phyloP scores from a whole-genome alignment of 805 yeast genomes.

The Candida khao-thaluensis region DNA sequence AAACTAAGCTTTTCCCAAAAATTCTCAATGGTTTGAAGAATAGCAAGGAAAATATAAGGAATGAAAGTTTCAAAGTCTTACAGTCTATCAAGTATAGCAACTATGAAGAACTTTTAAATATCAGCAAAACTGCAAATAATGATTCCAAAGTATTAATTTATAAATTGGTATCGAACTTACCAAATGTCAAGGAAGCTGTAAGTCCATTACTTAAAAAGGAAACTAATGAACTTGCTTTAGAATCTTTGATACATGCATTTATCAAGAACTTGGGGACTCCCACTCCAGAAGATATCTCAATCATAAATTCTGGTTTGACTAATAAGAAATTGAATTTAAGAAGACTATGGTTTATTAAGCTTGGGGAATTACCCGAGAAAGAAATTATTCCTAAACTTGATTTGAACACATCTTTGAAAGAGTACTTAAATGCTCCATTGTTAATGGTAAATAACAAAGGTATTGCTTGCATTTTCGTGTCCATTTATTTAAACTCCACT shows the following conservation, averaged over 20 bases:
- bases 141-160: constrained; percentile 65
- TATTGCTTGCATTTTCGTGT: constrained; percentile 55
- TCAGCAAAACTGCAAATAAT: constrained; percentile 57
- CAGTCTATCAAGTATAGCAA: constrained; percentile 18
- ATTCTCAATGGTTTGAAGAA: constrained; percentile 52
- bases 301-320: constrained; percentile 56
- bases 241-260: constrained; percentile 48
- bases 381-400: constrained; percentile 31
- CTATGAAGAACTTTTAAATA: constrained; percentile 40
- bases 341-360: constrained; percentile 62
- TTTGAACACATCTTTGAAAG: constrained; percentile 33
- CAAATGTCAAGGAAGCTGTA: constrained; percentile 36
- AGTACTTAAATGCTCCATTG: constrained; percentile 51
- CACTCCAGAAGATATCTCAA: constrained; percentile 16
- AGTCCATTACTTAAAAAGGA: constrained; percentile 65
- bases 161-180: constrained; percentile 34
- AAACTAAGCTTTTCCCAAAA: constrained; percentile 29
- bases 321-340: constrained; percentile 65
- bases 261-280: constrained; percentile 32
- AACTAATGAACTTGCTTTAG: constrained; percentile 65
- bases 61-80: constrained; percentile 38
- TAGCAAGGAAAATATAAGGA: constrained; percentile 64
- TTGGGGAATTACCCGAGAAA: constrained; percentile 34
- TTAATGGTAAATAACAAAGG: constrained; percentile 52
- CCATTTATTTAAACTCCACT: constrained; percentile 25